A percentile compares a stretch with the other conserved stretches of the same genome.
These are phyloP conservation scores for Catenaria anguillulae DNA, from an alignment of 371 early-diverging fungal genomes.

Conservation along the genomic window DNA sequence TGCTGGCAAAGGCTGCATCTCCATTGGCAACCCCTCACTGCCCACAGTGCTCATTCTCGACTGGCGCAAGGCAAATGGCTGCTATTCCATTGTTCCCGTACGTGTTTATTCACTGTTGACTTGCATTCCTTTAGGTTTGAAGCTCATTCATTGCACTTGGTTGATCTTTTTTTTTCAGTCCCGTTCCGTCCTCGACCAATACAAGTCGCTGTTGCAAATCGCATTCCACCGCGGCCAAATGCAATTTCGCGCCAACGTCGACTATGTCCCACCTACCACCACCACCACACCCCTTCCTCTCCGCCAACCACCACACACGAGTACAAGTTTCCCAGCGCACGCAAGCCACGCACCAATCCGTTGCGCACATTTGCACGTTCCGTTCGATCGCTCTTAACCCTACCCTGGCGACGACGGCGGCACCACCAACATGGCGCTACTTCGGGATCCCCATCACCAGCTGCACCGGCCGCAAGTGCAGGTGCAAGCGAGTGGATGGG, in stretches of 20 bases:
- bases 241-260: constrained; percentile 45
- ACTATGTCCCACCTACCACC: constrained; percentile 32
- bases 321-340: too few relatives aligned
- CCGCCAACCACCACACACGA: too few relatives aligned
- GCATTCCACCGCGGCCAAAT: constrained; percentile 37
- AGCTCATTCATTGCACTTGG: not conserved
- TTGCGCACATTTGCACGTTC: too few relatives aligned
- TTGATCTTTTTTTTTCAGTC: constrained; percentile 15
- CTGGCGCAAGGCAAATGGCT: constrained; percentile 43
- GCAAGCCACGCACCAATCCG: too few relatives aligned
- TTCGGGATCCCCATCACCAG: too few relatives aligned
- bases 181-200: constrained; percentile 40
- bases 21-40: constrained; percentile 58
- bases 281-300: too few relatives aligned
- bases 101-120: not conserved
- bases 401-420: too few relatives aligned
- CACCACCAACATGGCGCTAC: too few relatives aligned
- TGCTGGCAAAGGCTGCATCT: constrained; percentile 49
- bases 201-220: constrained; percentile 37
- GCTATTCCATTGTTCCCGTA: constrained; percentile 38
- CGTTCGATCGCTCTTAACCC: too few relatives aligned
- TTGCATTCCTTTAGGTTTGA: too few relatives aligned
- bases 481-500: constrained; percentile 27
- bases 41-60: constrained; percentile 44
- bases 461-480: too few relatives aligned